Percentiles rank a stretch among this genome's conserved stretches.
Evolutionary conservation across 2,329 filamentous ascomycete species (phyloP).

Genomic region (Fusarium nisikadoi): DNA sequence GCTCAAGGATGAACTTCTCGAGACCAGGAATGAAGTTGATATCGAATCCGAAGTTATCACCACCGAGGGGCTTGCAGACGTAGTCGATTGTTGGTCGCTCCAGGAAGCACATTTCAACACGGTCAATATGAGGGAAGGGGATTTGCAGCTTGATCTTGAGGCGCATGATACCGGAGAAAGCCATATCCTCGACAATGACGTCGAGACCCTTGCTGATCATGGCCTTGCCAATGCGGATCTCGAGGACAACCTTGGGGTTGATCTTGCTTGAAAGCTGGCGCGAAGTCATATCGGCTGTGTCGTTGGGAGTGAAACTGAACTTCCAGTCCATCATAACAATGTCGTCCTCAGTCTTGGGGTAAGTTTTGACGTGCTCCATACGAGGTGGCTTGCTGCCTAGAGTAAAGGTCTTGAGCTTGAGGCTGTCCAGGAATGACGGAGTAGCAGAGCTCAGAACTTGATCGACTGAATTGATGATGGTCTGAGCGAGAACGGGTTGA

Average conservation of each 20-base stretch:
- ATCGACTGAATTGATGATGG: conserved; percentile 92
- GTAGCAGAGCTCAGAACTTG: conserved; percentile 94
- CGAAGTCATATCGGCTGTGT: conserved; percentile 89
- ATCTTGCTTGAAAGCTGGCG: conserved; percentile 94
- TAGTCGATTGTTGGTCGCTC: conserved; percentile 92
- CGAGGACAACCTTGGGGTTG: conserved; percentile 95
- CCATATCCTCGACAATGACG: conserved; percentile 97
- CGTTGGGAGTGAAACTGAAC: conserved; percentile 98
- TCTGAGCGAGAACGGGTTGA: conserved; percentile 90
- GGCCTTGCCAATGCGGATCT: conserved; percentile 94
- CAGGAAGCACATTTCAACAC: conserved; percentile 93
- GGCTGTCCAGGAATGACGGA: conserved; percentile 89
- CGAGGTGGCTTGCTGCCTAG: conserved; percentile 94
- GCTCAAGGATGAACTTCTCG: conserved; percentile 92
- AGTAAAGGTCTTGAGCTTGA: conserved; percentile 93
- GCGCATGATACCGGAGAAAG: conserved; percentile 94
- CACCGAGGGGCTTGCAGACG: conserved; percentile 95
- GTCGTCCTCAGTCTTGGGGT: conserved; percentile 94
- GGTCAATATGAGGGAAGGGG: conserved; percentile 94
- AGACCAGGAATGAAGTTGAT: conserved; percentile 99
- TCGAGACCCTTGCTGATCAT: conserved; percentile 97
- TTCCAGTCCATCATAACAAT: conserved; percentile 99
- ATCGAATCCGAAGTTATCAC: conserved; percentile 95
- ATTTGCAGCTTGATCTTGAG: conserved; percentile 98
- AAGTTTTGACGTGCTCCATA: conserved; percentile 97